Conservation (phyloP, 805 yeast species). For the Ogataea glucozyma region DNA sequence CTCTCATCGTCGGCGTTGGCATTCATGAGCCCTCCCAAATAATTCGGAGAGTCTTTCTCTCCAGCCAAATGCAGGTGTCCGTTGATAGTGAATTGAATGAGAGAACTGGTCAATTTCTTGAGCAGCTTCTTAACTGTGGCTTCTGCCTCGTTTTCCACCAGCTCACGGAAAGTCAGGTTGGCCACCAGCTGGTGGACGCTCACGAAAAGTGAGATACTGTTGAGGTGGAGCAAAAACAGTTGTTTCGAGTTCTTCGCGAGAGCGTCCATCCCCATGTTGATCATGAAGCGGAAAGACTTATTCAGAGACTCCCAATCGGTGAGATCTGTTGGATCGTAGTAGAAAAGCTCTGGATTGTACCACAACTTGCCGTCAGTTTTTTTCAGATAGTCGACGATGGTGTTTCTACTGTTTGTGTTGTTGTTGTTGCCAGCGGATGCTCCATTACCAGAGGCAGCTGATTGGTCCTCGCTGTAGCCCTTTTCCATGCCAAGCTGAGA, state of each 20-base stretch:
- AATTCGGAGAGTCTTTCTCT: slow-evolving; percentile 24
- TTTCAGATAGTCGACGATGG: slow-evolving; percentile 11
- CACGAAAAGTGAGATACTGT: slow-evolving; percentile 53
- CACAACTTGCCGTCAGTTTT: slow-evolving; percentile 21
- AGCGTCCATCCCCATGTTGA: slow-evolving; percentile 51
- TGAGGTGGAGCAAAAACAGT: slow-evolving; percentile 54
- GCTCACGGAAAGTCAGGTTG: slow-evolving; percentile 53
- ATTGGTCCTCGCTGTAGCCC: slow-evolving; percentile 4
- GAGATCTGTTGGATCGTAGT: slow-evolving; percentile 60
- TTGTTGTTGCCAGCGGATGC: too few species aligned
- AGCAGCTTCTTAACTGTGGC: slow-evolving; percentile 49
- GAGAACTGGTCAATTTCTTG: slow-evolving; percentile 52
- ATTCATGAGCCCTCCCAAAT: slow-evolving; percentile 23
- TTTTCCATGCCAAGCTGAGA: slow-evolving; percentile 11
- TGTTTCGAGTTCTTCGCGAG: slow-evolving; percentile 51
- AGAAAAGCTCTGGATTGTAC: slow-evolving; percentile 46
- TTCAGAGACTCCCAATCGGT: slow-evolving; percentile 59
- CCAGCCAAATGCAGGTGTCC: slow-evolving; percentile 59
- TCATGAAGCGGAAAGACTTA: slow-evolving; percentile 47
- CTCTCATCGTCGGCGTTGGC: slow-evolving; percentile 20
- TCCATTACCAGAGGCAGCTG: background rate
- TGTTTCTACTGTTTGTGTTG: slow-evolving; percentile 18
- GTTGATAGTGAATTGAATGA: slow-evolving; percentile 64
- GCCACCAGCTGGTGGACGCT: slow-evolving; percentile 55
- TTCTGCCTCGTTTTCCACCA: slow-evolving; percentile 47